phyloP scores from a whole-genome alignment of 805 yeast species.

The Suhomyces sp. region DNA sequence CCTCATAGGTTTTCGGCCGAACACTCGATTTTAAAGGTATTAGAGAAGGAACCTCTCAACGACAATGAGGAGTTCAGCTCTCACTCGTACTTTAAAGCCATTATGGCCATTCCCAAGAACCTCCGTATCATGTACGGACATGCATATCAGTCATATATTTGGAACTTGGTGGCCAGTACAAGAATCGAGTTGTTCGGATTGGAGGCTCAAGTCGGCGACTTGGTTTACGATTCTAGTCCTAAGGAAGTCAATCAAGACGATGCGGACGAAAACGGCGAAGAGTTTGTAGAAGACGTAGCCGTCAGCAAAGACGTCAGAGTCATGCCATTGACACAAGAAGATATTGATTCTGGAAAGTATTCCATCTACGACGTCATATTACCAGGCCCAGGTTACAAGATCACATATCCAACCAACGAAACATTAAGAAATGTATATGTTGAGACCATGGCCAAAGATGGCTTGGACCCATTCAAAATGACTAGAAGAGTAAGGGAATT shows the following conservation, averaged over 20 bases:
- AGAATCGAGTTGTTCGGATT: slow-evolving; percentile 71
- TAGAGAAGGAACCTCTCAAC: slow-evolving; percentile 50
- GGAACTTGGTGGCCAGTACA: slow-evolving; percentile 84
- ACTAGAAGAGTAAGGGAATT: slow-evolving; percentile 81
- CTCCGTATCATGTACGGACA: slow-evolving; percentile 93
- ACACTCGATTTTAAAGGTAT: slow-evolving; percentile 58
- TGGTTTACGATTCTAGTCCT: slow-evolving; percentile 49
- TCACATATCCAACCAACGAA: slow-evolving; percentile 75
- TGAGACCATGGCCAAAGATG: slow-evolving; percentile 74
- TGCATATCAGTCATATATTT: slow-evolving; percentile 93
- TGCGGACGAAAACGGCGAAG: slow-evolving; percentile 52
- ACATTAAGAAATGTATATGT: slow-evolving; percentile 59
- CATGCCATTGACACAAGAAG: slow-evolving; percentile 70
- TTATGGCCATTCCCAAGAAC: slow-evolving; percentile 89
- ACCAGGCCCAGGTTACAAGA: slow-evolving; percentile 96
- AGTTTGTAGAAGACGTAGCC: slow-evolving; percentile 69
- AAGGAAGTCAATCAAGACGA: slow-evolving; percentile 18
- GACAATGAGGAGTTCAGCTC: slow-evolving; percentile 42
- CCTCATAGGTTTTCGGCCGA: slow-evolving; percentile 91
- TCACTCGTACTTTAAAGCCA: slow-evolving; percentile 68
- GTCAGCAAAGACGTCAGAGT: slow-evolving; percentile 61
- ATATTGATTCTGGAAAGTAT: slow-evolving; percentile 54
- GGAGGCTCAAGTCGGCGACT: slow-evolving; percentile 74
- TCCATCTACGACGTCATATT: slow-evolving; percentile 80
- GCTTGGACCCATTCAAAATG: slow-evolving; percentile 83